Evolutionary conservation across 441 rosid genomes (phyloP), one percentile per base, ranked within the genome.

Genomic region (Hura crepitans): DNA sequence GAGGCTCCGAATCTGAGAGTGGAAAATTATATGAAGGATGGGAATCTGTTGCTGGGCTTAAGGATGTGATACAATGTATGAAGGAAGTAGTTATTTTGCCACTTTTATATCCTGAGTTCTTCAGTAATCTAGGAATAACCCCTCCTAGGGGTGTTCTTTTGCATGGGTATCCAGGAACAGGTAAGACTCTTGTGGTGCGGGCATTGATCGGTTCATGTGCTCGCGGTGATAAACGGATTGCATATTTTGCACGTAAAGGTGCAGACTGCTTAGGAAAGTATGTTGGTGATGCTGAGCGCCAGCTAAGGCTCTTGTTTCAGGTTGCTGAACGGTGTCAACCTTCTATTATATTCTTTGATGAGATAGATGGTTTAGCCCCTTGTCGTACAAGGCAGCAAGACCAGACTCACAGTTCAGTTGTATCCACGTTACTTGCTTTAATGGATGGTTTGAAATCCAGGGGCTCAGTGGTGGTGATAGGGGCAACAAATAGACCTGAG

Each of bases 361-460:
- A 95, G 83, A 90, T 95, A 69, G 99, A 92, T 83, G 99, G 99
- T 49, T 84, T 92, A 53, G 99, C 99, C 66, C 99, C 99, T 69
- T 76, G 80, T 49, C 91, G 98, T 63, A 85, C 98, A 35, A 86
- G 93, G 86, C 98, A 87, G 80, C 97, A 91, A 80, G 99, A 95
- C 83, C 99, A 95, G 85, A 95, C 98, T 50, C 99, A 95, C 79
- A 89, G 93, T 83, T 95, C 99, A n/a, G 99, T 95, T 77, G 99
- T 95, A 66, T 95, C 99, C 65, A 95, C 99, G 61, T 84, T 95
- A 80, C 99, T 95, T 57, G 93, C 98, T 75, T 75, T 95, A 68
- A 74, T 95, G 88, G 99, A 95, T 77, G 99, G 99, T 77, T 73
- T 95, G 70, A 95, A 95, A 77, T 95, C 97, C 23, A 88, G 99